Evolutionary conservation across 495 filamentous ascomycete species (phyloP).

Genomic region (Aspergillus avenaceus): DNA sequence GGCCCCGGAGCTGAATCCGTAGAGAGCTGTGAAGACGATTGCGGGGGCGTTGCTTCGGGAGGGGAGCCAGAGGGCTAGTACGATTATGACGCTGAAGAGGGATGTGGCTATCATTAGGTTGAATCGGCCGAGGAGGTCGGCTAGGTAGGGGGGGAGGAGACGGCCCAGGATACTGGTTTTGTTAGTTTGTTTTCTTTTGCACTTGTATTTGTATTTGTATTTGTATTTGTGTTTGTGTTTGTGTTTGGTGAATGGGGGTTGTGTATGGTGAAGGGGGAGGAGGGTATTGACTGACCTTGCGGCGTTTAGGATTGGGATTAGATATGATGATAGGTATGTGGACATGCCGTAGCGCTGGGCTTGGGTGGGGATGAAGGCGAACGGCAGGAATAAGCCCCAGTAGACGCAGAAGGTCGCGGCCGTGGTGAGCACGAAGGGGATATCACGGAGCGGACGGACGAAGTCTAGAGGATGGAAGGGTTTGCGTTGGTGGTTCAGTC

Average conservation of each 20-base stretch:
- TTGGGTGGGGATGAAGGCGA: constrained; percentile 25
- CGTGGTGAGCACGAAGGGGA: constrained; percentile 49
- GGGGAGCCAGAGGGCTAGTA: constrained; percentile 68
- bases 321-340: constrained; percentile 17
- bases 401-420: constrained; percentile 21
- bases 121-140: constrained; percentile 69
- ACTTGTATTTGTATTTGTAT: neutral
- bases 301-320: constrained; percentile 30
- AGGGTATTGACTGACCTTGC: constrained; percentile 19
- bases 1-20: constrained; percentile 70
- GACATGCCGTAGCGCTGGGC: constrained; percentile 26
- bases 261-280: too few relatives aligned
- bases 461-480: constrained; percentile 15
- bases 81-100: constrained; percentile 55
- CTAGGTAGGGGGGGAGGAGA: constrained; percentile 66
- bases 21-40: constrained; percentile 62
- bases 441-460: constrained; percentile 52
- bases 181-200: neutral
- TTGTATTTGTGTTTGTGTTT: neutral
- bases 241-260: too few relatives aligned
- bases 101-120: constrained; percentile 67
- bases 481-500: constrained; percentile 19
- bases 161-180: constrained; percentile 70
- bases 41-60: constrained; percentile 54
- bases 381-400: constrained; percentile 32